Base-by-base conservation (phyloP, 2,329 filamentous ascomycete genomes). In the Trichothecium sympodiale region DNA sequence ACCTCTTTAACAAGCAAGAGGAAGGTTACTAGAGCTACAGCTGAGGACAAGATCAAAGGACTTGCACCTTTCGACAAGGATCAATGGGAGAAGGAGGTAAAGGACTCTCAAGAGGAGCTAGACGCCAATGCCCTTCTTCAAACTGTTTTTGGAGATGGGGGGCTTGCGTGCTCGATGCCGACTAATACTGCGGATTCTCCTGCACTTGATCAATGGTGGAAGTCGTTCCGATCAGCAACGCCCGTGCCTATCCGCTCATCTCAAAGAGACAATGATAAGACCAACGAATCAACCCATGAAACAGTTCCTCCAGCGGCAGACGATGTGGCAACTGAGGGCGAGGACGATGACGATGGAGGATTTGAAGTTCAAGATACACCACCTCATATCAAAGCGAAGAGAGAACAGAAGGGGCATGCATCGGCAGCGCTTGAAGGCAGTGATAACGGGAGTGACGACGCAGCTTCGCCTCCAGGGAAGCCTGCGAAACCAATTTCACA, bases 131-230 rank as follows among this genome's bases (percentile, higher is more conserved):
- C 54, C 12, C 50, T 72, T n/a, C 42, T 71, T 3, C 44, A 55
- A 2, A 43, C 51, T 17, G 64, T 65, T 2, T 71, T 71, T 40
- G 56, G 57, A 5, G 47, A 46, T 3, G 39, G 45, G 3, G 57
- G 52, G 2, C 43, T 68, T 10, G 45, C 45, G 5, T 54, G 48
- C 37, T 44, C 47, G 14, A 42, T 48, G 4, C 44, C 51, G 3
- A 34, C 53, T 12, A 51, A 55, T 8, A 38, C 60, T 9, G 44
- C 50, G 3, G 50, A 54, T 13, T 57, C 58, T 3, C 44, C 51
- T 12, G 49, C 46, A 4, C 46, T 70, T 8, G 60, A 69, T 41
- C 51, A 55, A 31, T 75, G 71, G 71, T 74, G 69, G 69, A 25
- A 25, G 20, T 25, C 20, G 6, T 25, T 31, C 4, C 20, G 16